Base-by-base conservation (phyloP, 768 basidiomycete species). In the Rubroboletus satanas region DNA sequence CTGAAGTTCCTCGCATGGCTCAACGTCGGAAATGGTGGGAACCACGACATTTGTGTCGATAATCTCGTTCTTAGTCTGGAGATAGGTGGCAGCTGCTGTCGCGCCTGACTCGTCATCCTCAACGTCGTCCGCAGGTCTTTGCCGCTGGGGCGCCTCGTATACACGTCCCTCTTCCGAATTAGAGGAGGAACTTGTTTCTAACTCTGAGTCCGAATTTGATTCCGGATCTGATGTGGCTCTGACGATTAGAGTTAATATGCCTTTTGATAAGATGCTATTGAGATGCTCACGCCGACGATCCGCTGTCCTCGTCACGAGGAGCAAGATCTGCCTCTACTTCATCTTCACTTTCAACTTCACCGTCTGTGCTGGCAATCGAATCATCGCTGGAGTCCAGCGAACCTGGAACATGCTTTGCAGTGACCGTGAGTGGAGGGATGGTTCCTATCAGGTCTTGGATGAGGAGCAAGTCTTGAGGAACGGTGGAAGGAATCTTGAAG, bases 381-480 rank as follows among this genome's bases (percentile, higher is more conserved):
- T 79, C 77, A 50, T 83, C 79, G 11, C 74, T 68, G 15, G 65
- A 57, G 38, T 62, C 53, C 48, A 17, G 41, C 29, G 33, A 48
- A 35, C 52, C 61, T 14, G 41, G 26, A 36, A 33, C 15, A 45
- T 18, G 12, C 12, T 54, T 49, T 11, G 45, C 21, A n/a, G 43
- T 38, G 12, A 55, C n/a, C 2, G 44, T 11, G 10, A 18, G 26
- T 0, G 52, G 33, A 17, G 58, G 55, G 36, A 65, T 52, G 7
- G 64, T 64, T 17, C 82, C 84, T 54, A 91, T 71, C 29, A 89
- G 60, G 53, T 84, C 83, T 45, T 82, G 83, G 37, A 91, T 91
- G 39, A 91, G 77, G 37, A 88, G 75, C 21, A 92, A 72, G 64
- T 92, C 89, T 64, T 90, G 90, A 10, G 90, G 80, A 18, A 89